Conservation (phyloP, 192 early-diverging fungal species). For the Coemansia umbellata region DNA sequence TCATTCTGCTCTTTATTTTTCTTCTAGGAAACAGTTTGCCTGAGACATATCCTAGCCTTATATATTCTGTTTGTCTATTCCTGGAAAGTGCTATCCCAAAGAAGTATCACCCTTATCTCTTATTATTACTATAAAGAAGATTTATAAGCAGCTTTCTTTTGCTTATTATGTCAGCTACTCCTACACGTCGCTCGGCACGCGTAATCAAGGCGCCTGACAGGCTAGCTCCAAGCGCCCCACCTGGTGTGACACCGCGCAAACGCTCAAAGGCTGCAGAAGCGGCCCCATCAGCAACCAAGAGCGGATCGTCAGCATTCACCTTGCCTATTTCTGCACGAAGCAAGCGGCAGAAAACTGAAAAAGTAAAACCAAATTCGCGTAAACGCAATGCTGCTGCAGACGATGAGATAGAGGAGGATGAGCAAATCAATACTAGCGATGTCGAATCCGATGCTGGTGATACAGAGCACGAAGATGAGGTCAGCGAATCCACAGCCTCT, state of each 20-base stretch:
- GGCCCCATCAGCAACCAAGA: not conserved
- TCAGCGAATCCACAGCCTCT: not conserved
- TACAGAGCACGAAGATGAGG: constrained; percentile 1
- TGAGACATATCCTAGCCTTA: too few relatives aligned
- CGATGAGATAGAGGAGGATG: constrained; percentile 10
- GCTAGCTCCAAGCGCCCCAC: constrained; percentile 6
- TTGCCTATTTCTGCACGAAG: constrained; percentile 4
- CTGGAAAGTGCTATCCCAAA: not conserved
- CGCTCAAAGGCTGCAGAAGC: constrained; percentile 8
- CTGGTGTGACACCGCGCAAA: constrained; percentile 31
- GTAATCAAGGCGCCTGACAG: constrained; percentile 31
- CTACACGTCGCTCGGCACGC: constrained; percentile 38
- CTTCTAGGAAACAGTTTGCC: too few relatives aligned
- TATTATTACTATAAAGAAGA: not conserved
- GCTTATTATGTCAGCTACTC: constrained; percentile 20
- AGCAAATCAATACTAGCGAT: constrained; percentile 5
- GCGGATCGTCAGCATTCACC: constrained; percentile 14
- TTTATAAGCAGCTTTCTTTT: not conserved
- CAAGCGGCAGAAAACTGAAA: constrained; percentile 21
- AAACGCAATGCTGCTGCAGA: not conserved
- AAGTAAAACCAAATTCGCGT: constrained; percentile 1
- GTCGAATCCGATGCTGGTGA: not conserved
- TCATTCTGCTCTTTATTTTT: too few relatives aligned
- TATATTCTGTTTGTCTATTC: not conserved
- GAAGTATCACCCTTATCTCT: not conserved